phyloP scores from a whole-genome alignment of 192 early-diverging fungal genomes.

The Rhizophagus prolifer region DNA sequence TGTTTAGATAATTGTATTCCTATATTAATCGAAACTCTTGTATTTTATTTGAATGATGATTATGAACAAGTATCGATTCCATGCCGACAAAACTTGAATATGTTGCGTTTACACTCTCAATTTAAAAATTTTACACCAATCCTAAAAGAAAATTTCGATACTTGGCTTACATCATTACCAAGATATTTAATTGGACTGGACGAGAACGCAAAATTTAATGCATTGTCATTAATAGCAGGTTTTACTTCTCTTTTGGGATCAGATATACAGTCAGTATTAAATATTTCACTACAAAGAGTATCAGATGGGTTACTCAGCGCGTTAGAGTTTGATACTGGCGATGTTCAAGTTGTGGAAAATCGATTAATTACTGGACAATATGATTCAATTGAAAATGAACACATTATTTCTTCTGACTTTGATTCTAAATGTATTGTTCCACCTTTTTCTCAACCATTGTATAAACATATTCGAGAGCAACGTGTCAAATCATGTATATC shows the following conservation, averaged over 20 bases:
- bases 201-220: constrained; percentile 38
- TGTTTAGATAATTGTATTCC: constrained; percentile 36
- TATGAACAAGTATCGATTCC: constrained; percentile 34
- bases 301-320: constrained; percentile 40
- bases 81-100: constrained; percentile 24
- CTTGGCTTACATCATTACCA: constrained; percentile 36
- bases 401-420: neutral
- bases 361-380: constrained; percentile 12
- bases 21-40: constrained; percentile 38
- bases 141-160: constrained; percentile 40
- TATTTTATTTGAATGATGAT: constrained; percentile 39
- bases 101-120: neutral
- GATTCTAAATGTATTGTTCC: neutral
- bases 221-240: constrained; percentile 35
- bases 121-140: constrained; percentile 35
- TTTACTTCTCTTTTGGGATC: constrained; percentile 32
- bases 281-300: constrained; percentile 28
- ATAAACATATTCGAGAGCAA: constrained; percentile 36
- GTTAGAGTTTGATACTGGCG: constrained; percentile 38
- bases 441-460: constrained; percentile 33
- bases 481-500: constrained; percentile 20
- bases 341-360: constrained; percentile 37
- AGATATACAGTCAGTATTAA: constrained; percentile 35
- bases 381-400: constrained; percentile 7
- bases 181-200: constrained; percentile 36